Base-by-base conservation (phyloP, 1,284 basidiomycete species). In the Ganoderma meredithae region DNA sequence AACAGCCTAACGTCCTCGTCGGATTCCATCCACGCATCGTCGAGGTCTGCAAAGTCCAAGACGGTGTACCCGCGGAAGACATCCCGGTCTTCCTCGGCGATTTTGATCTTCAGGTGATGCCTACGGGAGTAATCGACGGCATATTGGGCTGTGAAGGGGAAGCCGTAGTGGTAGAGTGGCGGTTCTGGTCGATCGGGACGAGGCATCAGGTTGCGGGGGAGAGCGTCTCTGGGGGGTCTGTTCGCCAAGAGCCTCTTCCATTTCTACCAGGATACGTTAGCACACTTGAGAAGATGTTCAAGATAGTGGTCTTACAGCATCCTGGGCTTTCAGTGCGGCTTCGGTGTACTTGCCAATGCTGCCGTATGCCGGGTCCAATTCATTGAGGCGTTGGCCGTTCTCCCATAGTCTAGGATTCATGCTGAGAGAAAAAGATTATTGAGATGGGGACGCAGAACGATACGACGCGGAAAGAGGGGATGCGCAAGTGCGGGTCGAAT, bases 221-320 rank as follows among this genome's bases (percentile, higher is more conserved):
- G 22, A 22, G 47, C 47, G 47, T 49, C 47, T 25, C 22, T 4
- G n/a, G 47, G 22, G 10, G 47, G 47, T 19, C 47, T 9, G 7
- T 49, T 49, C 22, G 22, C 47, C 47, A 49, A 22, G 47, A 49
- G 47, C 25, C 47, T 49, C 47, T 49, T 49, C 47, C 47, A 49
- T 49, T 49, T 49, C 47, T 49, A 12, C 6, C 22, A n/a, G 2
- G 8, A 49, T 12, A 10, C 10, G 19, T 47, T n/a, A 47, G 44
- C n/a, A 47, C n/a, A 22, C n/a, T 8, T 6, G 44, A 47, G 9
- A 47, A 19, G n/a, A 47, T 1, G 44, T 10, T n/a, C n/a, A 47
- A 9, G 6, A 9, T 2, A 3, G 9, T 7, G 9, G 9, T 10
- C 47, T 49, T 10, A 49, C 47, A 49, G 47, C 47, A 12, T 49